These are phyloP conservation scores for Luffa acutangula DNA, from an alignment of 306 rosid species.

Conservation along the genomic window DNA sequence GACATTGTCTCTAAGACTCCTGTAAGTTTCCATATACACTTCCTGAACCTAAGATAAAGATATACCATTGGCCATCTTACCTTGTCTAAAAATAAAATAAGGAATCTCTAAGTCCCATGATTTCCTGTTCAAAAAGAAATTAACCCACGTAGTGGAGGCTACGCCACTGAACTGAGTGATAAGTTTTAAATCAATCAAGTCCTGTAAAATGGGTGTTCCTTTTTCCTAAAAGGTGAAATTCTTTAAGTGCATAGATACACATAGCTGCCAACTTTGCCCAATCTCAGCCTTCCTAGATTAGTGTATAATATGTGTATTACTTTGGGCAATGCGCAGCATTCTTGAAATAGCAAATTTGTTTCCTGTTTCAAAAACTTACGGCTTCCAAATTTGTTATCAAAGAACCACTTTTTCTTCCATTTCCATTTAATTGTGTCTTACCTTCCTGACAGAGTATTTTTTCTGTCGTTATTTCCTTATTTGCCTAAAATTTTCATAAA, in stretches of 20 bases:
- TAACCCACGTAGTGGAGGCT: neutral
- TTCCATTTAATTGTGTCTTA: neutral
- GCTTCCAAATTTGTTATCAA: neutral
- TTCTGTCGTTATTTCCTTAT: neutral
- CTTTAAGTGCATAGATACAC: neutral
- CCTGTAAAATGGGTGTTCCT: neutral
- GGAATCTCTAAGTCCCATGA: neutral
- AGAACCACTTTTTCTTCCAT: neutral
- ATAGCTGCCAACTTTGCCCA: neutral
- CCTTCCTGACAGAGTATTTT: neutral
- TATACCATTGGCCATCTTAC: neutral
- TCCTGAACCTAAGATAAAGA: neutral
- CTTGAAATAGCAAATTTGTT: neutral
- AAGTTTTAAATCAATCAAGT: neutral
- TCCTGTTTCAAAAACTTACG: neutral
- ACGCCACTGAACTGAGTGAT: neutral
- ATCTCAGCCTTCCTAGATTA: neutral
- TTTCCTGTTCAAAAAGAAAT: neutral
- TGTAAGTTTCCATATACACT: conserved; percentile 32
- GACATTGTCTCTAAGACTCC: conserved; percentile 62
- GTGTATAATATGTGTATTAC: neutral
- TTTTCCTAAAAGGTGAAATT: neutral
- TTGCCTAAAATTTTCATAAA: neutral
- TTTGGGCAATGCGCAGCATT: neutral
- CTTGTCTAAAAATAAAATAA: neutral